phyloP scores from a whole-genome alignment of 2,329 filamentous ascomycete species.

The Triangularia verruculosa region DNA sequence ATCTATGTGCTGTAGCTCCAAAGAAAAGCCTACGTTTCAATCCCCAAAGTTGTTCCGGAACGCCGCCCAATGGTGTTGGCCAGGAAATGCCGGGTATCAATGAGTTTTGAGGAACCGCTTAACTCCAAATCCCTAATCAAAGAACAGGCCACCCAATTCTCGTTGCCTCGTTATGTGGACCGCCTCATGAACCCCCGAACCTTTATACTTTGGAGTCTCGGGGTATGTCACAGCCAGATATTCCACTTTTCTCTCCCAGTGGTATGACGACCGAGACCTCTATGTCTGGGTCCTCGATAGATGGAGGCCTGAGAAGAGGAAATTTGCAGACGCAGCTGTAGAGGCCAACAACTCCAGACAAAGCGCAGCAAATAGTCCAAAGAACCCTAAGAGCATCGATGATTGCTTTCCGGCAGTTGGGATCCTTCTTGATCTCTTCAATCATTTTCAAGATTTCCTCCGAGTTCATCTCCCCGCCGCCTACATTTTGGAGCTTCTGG shows the following conservation, averaged over 20 bases:
- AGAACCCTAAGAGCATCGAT: constrained; percentile 19
- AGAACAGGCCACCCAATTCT: background rate
- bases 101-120: background rate
- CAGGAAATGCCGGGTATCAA: background rate
- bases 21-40: background rate
- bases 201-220: background rate
- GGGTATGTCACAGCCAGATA: background rate
- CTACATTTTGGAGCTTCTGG: constrained; percentile 1
- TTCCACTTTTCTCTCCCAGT: background rate
- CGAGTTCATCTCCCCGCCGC: constrained; percentile 13
- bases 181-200: background rate
- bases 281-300: background rate
- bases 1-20: background rate
- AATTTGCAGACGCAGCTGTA: constrained; percentile 16
- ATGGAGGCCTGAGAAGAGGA: constrained; percentile 1
- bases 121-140: background rate
- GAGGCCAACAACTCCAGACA: constrained; percentile 11
- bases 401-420: constrained; percentile 9
- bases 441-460: constrained; percentile 19
- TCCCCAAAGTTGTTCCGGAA: background rate
- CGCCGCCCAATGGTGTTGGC: background rate
- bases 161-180: background rate
- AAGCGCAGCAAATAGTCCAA: constrained; percentile 18
- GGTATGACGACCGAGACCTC: background rate
- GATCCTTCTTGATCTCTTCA: constrained; percentile 17